Percentiles rank a stretch among this genome's conserved stretches.
phyloP scores from a whole-genome alignment of 306 rosid genomes.

The Hippophae gyantsensis region DNA sequence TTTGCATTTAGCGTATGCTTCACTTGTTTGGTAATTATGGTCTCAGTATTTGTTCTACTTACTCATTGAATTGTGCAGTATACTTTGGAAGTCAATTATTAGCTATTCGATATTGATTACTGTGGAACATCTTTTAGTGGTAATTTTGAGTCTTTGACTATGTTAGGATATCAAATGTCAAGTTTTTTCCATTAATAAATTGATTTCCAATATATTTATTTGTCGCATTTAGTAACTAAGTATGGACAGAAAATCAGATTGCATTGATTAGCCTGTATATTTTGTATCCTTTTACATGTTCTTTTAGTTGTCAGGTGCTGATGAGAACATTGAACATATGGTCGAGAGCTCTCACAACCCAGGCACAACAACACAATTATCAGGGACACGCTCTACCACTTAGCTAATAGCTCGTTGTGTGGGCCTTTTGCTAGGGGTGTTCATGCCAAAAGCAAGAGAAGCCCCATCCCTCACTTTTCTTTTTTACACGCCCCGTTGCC shows the following conservation, averaged over 20 bases:
- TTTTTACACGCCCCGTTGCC: too few relatives aligned
- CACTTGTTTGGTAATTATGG: not conserved
- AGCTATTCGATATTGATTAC: not conserved
- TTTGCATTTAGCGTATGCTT: slow-evolving; percentile 17
- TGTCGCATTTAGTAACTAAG: not conserved
- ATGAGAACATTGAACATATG: too few relatives aligned
- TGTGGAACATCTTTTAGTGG: slow-evolving; percentile 7
- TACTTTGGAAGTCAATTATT: slow-evolving; percentile 19
- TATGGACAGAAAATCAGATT: slow-evolving; percentile 4
- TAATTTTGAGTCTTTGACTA: not conserved
- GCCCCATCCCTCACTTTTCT: too few relatives aligned
- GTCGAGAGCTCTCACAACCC: too few relatives aligned
- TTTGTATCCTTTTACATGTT: not conserved
- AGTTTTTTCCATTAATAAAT: slow-evolving; percentile 12
- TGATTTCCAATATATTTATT: not conserved
- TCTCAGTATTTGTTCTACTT: slow-evolving; percentile 10
- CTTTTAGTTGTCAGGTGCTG: not conserved
- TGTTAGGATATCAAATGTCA: not conserved
- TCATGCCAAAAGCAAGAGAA: too few relatives aligned
- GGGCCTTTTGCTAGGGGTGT: too few relatives aligned
- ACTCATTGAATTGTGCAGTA: slow-evolving; percentile 17
- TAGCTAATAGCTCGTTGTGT: too few relatives aligned
- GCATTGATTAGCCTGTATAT: slow-evolving; percentile 4
- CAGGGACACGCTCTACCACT: too few relatives aligned
- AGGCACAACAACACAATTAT: too few relatives aligned